Evolutionary conservation across 805 yeast genomes (phyloP).

Genomic region (Candida piceae): DNA sequence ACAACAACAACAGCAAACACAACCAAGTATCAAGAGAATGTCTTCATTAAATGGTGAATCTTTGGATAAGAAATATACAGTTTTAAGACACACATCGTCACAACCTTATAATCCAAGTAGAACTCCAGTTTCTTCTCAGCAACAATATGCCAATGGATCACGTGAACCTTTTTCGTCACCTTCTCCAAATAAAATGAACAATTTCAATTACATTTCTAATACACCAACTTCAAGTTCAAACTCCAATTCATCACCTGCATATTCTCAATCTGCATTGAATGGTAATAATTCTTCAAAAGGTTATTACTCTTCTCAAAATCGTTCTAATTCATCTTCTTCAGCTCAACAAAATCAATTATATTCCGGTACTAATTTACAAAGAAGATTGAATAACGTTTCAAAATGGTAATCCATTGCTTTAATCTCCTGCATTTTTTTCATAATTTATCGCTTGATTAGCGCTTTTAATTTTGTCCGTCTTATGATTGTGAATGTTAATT

Average conservation of each 20-base stretch:
- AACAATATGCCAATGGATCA: neutral
- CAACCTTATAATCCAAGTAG: neutral
- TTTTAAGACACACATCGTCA: neutral
- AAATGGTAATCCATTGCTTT: neutral
- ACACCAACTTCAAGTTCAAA: slow-evolving; percentile 20
- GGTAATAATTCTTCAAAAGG: slow-evolving; percentile 1
- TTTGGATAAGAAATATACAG: neutral
- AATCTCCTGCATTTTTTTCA: no score
- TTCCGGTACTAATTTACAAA: neutral
- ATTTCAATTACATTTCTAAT: slow-evolving; percentile 16
- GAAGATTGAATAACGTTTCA: neutral
- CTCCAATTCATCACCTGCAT: slow-evolving; percentile 13
- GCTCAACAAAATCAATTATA: neutral
- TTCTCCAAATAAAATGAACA: slow-evolving; percentile 7
- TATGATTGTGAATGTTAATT: no score
- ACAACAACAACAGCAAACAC: slow-evolving; percentile 4
- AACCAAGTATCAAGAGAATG: slow-evolving; percentile 1
- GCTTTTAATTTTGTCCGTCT: no score
- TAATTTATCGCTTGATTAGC: no score
- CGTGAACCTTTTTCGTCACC: slow-evolving; percentile 6
- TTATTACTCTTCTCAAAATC: neutral
- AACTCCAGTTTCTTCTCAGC: slow-evolving; percentile 1
- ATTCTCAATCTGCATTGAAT: slow-evolving; percentile 1
- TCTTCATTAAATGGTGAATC: neutral
- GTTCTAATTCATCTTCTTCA: neutral